phyloP scores from a whole-genome alignment of 768 basidiomycete species.

The Phylloporus rhodoxanthus region DNA sequence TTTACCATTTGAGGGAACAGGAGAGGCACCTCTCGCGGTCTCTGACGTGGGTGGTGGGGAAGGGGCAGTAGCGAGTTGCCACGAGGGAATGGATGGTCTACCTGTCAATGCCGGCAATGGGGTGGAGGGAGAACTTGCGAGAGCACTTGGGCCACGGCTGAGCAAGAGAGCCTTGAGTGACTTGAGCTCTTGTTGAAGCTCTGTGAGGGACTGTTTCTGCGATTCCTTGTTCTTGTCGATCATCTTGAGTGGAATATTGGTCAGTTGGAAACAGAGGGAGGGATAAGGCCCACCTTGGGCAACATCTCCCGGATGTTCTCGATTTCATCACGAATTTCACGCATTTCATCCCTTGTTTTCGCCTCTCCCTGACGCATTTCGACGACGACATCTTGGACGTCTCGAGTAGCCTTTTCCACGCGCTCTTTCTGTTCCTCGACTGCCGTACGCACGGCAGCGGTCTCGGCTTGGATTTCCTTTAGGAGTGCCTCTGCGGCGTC shows the following conservation, averaged over 20 bases:
- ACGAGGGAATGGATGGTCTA: conserved; percentile 78
- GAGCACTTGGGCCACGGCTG: conserved; percentile 53
- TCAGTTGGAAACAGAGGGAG: neutral
- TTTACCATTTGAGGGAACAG: conserved; percentile 39
- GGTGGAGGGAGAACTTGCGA: conserved; percentile 43
- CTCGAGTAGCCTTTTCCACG: conserved; percentile 64
- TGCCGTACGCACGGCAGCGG: conserved; percentile 60
- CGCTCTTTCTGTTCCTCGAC: conserved; percentile 72
- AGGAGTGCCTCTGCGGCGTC: conserved; percentile 80
- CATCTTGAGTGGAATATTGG: conserved; percentile 51
- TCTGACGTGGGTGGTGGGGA: conserved; percentile 16
- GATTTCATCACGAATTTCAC: conserved; percentile 87
- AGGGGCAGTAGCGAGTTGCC: conserved; percentile 65
- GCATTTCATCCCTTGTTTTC: conserved; percentile 80
- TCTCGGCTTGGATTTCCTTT: conserved; percentile 74
- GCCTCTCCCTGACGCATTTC: conserved; percentile 76
- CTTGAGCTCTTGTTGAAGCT: conserved; percentile 90
- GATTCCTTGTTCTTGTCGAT: conserved; percentile 87
- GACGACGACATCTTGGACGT: conserved; percentile 65
- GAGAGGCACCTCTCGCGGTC: conserved; percentile 4
- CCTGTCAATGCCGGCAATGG: conserved; percentile 48
- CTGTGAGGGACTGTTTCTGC: conserved; percentile 75
- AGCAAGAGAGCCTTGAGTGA: conserved; percentile 87
- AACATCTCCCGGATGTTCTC: conserved; percentile 87
- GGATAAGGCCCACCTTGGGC: conserved; percentile 62